Conservation (phyloP, 352 stramenopile species). For the Phytopythium chamaehyphon region DNA sequence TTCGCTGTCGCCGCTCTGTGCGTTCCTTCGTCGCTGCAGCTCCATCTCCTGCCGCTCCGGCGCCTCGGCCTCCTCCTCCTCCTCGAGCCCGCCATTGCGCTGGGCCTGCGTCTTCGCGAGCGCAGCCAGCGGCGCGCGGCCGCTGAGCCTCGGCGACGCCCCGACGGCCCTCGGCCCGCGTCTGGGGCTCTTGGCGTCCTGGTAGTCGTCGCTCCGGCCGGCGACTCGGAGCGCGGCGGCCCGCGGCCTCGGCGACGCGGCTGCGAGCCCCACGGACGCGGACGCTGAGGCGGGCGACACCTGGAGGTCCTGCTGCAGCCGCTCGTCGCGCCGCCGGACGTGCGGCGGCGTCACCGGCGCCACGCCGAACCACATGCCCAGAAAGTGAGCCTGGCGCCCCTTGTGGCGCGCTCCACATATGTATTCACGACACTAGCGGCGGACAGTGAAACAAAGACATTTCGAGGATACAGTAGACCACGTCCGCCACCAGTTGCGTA, state of each 20-base stretch:
- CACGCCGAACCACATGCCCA: conserved; percentile 63
- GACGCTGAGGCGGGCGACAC: background rate
- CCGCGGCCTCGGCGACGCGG: too few relatives aligned
- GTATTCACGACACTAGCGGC: too few relatives aligned
- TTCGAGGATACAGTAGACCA: too few relatives aligned
- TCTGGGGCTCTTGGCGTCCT: background rate
- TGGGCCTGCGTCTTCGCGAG: background rate
- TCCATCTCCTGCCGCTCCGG: background rate
- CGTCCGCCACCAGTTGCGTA: too few relatives aligned
- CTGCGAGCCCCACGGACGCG: background rate
- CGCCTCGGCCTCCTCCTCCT: background rate
- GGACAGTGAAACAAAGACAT: too few relatives aligned
- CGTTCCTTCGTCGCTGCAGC: background rate
- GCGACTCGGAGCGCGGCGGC: too few relatives aligned
- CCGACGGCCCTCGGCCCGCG: background rate
- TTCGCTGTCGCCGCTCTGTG: background rate
- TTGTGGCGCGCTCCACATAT: too few relatives aligned
- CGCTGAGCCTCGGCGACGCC: background rate
- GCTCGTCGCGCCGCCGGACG: conserved; percentile 19
- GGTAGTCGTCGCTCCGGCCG: background rate
- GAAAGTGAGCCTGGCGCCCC: background rate
- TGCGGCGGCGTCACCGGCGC: conserved; percentile 46
- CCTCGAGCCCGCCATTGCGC: background rate
- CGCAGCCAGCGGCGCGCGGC: background rate
- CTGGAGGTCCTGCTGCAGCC: conserved; percentile 9